phyloP scores from a whole-genome alignment of 1,284 basidiomycete species.

The Fomitopsis betulina region DNA sequence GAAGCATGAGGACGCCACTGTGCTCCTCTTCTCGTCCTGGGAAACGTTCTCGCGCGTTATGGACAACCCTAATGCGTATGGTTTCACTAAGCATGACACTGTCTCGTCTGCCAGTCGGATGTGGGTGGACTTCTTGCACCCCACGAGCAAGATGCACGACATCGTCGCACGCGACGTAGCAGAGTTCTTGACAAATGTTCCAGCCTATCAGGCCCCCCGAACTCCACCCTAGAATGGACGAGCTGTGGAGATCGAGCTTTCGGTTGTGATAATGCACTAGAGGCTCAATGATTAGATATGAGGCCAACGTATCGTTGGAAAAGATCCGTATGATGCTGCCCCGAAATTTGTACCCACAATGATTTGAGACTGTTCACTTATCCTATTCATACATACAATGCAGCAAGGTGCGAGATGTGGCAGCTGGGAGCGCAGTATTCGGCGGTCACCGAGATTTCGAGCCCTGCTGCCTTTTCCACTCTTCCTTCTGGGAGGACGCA shows the following conservation, averaged over 20 bases:
- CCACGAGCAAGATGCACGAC: conserved; percentile 23
- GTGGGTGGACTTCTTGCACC: conserved; percentile 42
- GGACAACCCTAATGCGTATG: conserved; percentile 37
- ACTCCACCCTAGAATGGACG: neutral
- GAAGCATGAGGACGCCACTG: conserved; percentile 38
- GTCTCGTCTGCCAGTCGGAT: conserved; percentile 31
- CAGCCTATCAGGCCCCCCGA: neutral
- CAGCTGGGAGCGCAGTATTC: neutral
- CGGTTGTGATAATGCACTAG: no score
- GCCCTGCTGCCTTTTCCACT: conserved; percentile 44
- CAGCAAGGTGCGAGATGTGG: neutral
- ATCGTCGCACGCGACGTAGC: conserved; percentile 23
- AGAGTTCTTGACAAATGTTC: conserved; percentile 10
- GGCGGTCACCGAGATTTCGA: neutral
- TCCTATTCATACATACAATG: neutral
- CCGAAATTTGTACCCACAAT: no score
- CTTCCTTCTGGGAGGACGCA: conserved; percentile 67
- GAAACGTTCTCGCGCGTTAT: conserved; percentile 41
- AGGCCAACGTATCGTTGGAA: neutral
- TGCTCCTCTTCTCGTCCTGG: conserved; percentile 45
- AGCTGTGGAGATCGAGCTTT: no score
- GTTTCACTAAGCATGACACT: conserved; percentile 34
- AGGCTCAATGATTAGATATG: neutral
- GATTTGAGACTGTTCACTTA: neutral
- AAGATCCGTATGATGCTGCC: neutral